A percentile compares a stretch with the other conserved stretches of the same genome.
These are phyloP conservation scores for Eleusine indica DNA, from an alignment of 176 grass and related monocot species.

Conservation along the genomic window DNA sequence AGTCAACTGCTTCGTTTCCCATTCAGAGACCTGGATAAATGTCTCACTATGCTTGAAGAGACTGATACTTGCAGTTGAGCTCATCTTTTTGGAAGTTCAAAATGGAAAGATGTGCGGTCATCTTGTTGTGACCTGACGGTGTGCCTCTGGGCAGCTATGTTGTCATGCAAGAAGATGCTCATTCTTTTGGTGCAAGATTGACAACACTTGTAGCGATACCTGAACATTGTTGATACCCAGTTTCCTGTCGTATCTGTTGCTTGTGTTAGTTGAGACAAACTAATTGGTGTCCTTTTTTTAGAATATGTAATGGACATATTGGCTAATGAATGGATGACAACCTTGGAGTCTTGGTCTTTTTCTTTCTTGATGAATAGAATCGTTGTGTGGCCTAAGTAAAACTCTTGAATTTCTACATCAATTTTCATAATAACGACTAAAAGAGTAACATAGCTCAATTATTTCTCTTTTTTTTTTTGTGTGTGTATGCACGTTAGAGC, in stretches of 20 bases:
- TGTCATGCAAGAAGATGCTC: neutral
- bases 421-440: neutral
- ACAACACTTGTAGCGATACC: neutral
- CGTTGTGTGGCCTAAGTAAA: neutral
- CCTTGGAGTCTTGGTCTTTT: neutral
- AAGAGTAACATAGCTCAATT: neutral
- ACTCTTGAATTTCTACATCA: too few relatives aligned
- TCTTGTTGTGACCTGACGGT: neutral
- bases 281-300: neutral
- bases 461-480: too few relatives aligned
- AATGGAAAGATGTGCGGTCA: constrained; percentile 1
- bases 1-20: constrained; percentile 22
- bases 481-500: too few relatives aligned
- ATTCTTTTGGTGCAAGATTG: constrained; percentile 27
- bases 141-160: neutral
- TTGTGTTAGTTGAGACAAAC: neutral
- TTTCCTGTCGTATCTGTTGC: neutral
- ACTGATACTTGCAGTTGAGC: constrained; percentile 29
- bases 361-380: neutral
- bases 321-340: neutral
- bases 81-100: constrained; percentile 26
- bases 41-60: neutral
- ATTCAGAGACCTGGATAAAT: neutral
- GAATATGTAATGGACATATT: constrained; percentile 34
- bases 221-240: neutral